Percentiles rank a stretch among this genome's conserved stretches.
These are phyloP conservation scores for Phialophora tarda DNA, from an alignment of 2,329 filamentous ascomycete species.

Conservation along the genomic window DNA sequence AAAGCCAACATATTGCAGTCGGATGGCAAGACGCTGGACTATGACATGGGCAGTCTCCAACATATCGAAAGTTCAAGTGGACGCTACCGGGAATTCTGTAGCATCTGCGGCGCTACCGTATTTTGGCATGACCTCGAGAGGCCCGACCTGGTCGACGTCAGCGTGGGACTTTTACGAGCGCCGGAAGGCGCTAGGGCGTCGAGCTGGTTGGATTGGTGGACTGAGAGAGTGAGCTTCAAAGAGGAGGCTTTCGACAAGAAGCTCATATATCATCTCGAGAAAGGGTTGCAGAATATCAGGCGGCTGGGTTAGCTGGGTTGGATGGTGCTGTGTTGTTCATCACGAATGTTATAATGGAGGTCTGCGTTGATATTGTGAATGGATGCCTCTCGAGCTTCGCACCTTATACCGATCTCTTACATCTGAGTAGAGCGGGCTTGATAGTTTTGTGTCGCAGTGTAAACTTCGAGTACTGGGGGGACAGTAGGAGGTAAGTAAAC, in stretches of 20 bases:
- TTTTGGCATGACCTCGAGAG: constrained; percentile 65
- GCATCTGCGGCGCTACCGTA: constrained; percentile 65
- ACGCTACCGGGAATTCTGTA: constrained; percentile 67
- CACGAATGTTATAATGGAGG: not conserved
- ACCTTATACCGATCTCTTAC: not conserved
- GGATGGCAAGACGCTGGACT: constrained; percentile 43
- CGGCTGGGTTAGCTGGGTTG: not conserved
- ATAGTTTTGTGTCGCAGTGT: not conserved
- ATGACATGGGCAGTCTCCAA: constrained; percentile 54
- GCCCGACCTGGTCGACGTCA: constrained; percentile 66
- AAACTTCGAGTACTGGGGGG: not conserved
- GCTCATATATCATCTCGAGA: constrained; percentile 36
- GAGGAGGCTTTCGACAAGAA: constrained; percentile 56
- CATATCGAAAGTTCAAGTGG: constrained; percentile 60
- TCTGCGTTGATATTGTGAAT: not conserved
- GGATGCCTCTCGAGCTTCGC: not conserved
- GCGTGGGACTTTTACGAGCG: constrained; percentile 62
- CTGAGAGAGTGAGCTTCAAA: constrained; percentile 62
- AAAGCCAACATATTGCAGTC: constrained; percentile 52
- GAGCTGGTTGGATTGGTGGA: constrained; percentile 68
- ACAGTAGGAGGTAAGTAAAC: not conserved
- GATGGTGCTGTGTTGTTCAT: not conserved
- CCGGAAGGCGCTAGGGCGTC: constrained; percentile 61
- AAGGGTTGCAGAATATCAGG: constrained; percentile 25
- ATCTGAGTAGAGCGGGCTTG: not conserved